Evolutionary conservation across 2,329 filamentous ascomycete genomes (phyloP).

Genomic region (Diaporthe amygdali): DNA sequence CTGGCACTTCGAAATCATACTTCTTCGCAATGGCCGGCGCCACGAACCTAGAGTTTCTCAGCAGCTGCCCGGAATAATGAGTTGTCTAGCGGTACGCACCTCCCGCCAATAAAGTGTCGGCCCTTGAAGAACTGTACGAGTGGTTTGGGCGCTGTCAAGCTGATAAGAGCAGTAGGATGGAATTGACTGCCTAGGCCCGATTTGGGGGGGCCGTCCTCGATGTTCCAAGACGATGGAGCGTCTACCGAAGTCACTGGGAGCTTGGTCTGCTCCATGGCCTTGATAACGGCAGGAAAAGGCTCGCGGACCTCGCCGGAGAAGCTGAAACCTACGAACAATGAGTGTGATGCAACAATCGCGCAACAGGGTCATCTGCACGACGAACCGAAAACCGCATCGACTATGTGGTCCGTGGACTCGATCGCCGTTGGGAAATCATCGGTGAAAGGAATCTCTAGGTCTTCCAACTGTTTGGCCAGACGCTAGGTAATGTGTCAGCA

Average conservation of each 20-base stretch:
- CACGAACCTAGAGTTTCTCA: conserved; percentile 69
- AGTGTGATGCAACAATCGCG: neutral
- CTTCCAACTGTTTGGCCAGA: conserved; percentile 81
- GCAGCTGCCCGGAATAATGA: neutral
- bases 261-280: conserved; percentile 72
- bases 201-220: conserved; percentile 81
- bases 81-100: conserved; percentile 52
- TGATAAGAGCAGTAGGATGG: conserved; percentile 80
- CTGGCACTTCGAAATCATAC: conserved; percentile 82
- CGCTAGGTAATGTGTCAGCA: conserved; percentile 59
- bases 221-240: conserved; percentile 93
- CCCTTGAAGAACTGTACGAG: conserved; percentile 83
- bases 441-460: conserved; percentile 83
- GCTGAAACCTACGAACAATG: conserved; percentile 71
- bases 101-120: conserved; percentile 88
- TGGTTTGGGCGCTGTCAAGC: conserved; percentile 92
- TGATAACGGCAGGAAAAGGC: conserved; percentile 84
- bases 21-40: conserved; percentile 78
- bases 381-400: conserved; percentile 91
- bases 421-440: conserved; percentile 77
- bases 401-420: conserved; percentile 74
- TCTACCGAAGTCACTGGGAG: conserved; percentile 88
- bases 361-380: conserved; percentile 25
- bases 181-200: conserved; percentile 81
- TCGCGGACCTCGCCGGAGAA: conserved; percentile 93